Evolutionary conservation across 331 rosid species (phyloP).

Genomic region (Erythrophleum ivorense): DNA sequence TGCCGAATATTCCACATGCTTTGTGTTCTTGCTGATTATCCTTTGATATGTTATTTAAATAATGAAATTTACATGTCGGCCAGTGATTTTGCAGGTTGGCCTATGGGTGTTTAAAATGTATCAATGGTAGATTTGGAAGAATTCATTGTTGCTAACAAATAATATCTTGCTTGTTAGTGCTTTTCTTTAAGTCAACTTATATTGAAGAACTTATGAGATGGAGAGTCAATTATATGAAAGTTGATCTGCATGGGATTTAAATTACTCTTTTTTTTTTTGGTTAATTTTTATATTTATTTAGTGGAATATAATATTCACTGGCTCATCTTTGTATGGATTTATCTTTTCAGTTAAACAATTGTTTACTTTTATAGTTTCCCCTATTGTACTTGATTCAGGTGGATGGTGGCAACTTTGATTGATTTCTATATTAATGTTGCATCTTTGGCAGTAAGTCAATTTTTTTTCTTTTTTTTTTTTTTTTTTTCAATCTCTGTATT

Average conservation of each 20-base stretch:
- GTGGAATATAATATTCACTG: neutral
- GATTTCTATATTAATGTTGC: constrained; percentile 81
- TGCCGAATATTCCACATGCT: neutral
- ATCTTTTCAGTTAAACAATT: neutral
- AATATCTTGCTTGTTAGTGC: neutral
- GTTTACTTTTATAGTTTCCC: neutral
- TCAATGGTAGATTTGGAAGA: neutral
- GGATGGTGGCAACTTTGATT: constrained; percentile 77
- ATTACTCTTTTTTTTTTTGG: neutral
- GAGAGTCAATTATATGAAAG: neutral
- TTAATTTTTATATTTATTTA: neutral
- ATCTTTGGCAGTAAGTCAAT: constrained; percentile 60
- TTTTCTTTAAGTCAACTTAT: neutral
- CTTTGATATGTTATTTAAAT: neutral
- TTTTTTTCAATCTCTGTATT: neutral
- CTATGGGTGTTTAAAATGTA: neutral
- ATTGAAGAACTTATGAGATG: neutral
- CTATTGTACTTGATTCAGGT: constrained; percentile 57
- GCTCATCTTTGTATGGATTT: neutral
- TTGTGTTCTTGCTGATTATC: neutral
- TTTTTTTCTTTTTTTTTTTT: too few species aligned
- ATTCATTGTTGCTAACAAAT: neutral
- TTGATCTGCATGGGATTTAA: neutral
- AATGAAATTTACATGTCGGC: too few species aligned
- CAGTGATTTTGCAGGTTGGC: neutral